Evolutionary conservation across 768 basidiomycete species (phyloP), one percentile per base, ranked within the genome.

Genomic region (Pleurotus salmoneostramineus): DNA sequence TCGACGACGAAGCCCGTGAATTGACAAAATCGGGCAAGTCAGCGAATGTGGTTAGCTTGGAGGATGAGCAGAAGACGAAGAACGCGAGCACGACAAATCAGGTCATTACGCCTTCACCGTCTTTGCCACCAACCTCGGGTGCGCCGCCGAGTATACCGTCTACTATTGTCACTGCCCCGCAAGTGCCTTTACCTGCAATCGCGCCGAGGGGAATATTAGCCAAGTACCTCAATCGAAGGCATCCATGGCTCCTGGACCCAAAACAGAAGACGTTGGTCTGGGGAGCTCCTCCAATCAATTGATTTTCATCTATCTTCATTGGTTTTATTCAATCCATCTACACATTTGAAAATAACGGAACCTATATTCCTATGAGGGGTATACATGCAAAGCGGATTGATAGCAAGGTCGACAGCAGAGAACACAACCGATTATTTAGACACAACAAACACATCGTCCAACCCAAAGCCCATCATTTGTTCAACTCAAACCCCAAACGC

Each of bases 401-500:
- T 42, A 44, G 52, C 52, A 55, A 27, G 37, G 40, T 55, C 56
- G 59, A 61, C 50, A 61, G 44, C 56, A 56, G 54, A 56, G 49
- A 51, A 14, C 43, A 44, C 21, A 50, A 46, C 34, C 56, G 7
- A 40, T 45, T 31, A 12, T 50, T 27, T 27, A 27, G 21, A 27
- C 21, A 27, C 21, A 27, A 27, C 21, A 27, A 27, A 27, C 21
- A 27, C 21, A 27, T 27, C 21, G 21, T 8, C 12, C 14, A n/a
- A 55, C 12, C 40, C 43, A 10, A 43, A 27, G 12, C 42, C 2
- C 37, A 10, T 64, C 21, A 27, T 27, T 27, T 27, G 21, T 27
- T 27, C 64, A 74, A 33, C 71, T 84, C 57, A 93, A 69, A 5
- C 93, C 92, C 91, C 91, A 95, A 56, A 95, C 85, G 0, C 93